Base-by-base conservation (phyloP, 352 stramenopile genomes). In the Peronospora belbahrii region DNA sequence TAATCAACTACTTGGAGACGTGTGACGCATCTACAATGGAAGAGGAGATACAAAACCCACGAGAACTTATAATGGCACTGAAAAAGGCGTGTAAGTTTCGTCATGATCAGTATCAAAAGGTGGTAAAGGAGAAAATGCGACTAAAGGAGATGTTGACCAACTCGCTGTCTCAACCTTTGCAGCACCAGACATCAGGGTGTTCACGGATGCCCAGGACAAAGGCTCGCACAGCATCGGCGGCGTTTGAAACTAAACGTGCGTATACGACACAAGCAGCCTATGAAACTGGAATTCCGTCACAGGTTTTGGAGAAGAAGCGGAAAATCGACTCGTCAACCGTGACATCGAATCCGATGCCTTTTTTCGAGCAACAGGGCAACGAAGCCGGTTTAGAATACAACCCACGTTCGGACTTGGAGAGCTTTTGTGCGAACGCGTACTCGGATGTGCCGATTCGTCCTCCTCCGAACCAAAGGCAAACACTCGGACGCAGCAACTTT, bases 11-110 rank as follows among this genome's bases (percentile, higher is more conserved):
- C 35, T 47, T 90, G 31, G 74, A 87, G 46, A 80, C 75, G 24
- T 86, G 76, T 42, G 74, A 90, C 40, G 62, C 65, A 9, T 69
- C 80, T 1, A 65, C 62, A 19, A 40, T 90, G 37, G 78, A 90
- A 46, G 74, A 87, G 4, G 75, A 90, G 37, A 70, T 90, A 6
- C 74, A 83, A 40, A 88, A 90, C 57, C 78, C 78, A 4, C 65
- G 71, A 22, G 75, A 90, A 34, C 58, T 87, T 1, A 85, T 90
- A 30, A 59, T 74, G 44, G 78, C 78, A 17, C 60, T 90, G 19
- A 90, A 90, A 54, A 90, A 90, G 45, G 78, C 77, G 8, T 89
- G 77, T 60, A 67, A 71, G 57, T 90, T 88, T 42, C 73, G 78
- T 4, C 75, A 87, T 47, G 76, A 90, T 28, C 78, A 90, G 67